Percentiles rank a stretch among this genome's conserved stretches.
phyloP scores from a whole-genome alignment of 106 monocot genomes.

The Acorus gramineus region DNA sequence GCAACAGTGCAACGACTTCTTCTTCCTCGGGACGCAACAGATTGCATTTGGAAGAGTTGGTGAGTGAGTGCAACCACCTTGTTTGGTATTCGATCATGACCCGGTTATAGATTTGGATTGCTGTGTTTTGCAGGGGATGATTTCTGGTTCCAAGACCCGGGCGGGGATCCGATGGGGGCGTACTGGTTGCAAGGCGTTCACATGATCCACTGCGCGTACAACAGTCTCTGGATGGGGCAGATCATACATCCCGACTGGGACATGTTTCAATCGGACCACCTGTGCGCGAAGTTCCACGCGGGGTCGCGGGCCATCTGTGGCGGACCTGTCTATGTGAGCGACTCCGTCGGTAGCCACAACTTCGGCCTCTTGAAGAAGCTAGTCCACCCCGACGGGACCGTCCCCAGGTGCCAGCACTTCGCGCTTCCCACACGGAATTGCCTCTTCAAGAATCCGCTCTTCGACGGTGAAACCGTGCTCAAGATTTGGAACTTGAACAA shows the following conservation, averaged over 20 bases:
- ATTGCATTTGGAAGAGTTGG: slow-evolving; percentile 39
- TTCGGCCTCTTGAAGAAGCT: slow-evolving; percentile 36
- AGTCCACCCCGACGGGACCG: slow-evolving; percentile 42
- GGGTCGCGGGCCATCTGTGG: slow-evolving; percentile 45
- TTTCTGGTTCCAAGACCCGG: slow-evolving; percentile 54
- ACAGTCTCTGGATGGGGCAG: slow-evolving; percentile 54
- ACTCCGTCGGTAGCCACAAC: slow-evolving; percentile 33
- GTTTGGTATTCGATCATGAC: not conserved
- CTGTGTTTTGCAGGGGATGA: slow-evolving; percentile 29
- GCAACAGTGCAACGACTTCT: slow-evolving; percentile 66
- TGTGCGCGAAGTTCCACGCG: slow-evolving; percentile 34
- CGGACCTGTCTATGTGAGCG: slow-evolving; percentile 45
- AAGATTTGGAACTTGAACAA: slow-evolving; percentile 65
- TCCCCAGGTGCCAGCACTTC: slow-evolving; percentile 40
- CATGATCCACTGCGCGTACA: slow-evolving; percentile 45
- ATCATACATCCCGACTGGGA: slow-evolving; percentile 54
- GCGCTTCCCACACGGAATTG: slow-evolving; percentile 52
- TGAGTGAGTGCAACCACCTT: not conserved
- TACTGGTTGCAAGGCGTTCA: slow-evolving; percentile 51
- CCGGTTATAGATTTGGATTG: not conserved
- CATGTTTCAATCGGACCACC: slow-evolving; percentile 49
- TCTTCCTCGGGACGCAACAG: slow-evolving; percentile 34
- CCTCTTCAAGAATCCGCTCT: slow-evolving; percentile 39
- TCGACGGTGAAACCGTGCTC: slow-evolving; percentile 43
- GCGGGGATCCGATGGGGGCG: slow-evolving; percentile 38